Evolutionary conservation across 306 rosid species (phyloP).

Genomic region (Hylodesmum podocarpum): DNA sequence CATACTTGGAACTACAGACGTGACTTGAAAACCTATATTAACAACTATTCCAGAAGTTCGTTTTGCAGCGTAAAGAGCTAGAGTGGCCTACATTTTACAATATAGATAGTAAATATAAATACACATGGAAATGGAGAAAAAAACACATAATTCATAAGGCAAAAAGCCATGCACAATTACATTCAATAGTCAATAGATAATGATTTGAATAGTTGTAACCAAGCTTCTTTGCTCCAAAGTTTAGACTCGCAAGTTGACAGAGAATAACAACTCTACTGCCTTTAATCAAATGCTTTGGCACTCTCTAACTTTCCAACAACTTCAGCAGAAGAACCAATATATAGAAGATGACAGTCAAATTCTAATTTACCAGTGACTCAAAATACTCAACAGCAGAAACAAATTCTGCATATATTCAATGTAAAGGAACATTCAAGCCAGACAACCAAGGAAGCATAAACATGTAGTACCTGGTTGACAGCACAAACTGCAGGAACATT

Average conservation of each 20-base stretch:
- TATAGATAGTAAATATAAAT: constrained; percentile 23
- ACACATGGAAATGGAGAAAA: constrained; percentile 10
- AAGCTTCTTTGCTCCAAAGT: constrained; percentile 4
- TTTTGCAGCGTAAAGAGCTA: constrained; percentile 85
- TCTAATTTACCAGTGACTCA: not conserved
- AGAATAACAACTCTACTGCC: not conserved
- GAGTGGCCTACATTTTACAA: constrained; percentile 66
- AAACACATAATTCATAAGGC: not conserved
- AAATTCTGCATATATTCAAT: not conserved
- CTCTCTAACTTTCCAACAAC: constrained; percentile 5
- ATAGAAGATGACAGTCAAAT: not conserved
- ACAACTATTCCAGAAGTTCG: constrained; percentile 87
- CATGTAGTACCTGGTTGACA: constrained; percentile 73
- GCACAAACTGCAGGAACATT: constrained; percentile 91
- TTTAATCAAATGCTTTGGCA: not conserved
- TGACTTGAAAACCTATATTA: constrained; percentile 89
- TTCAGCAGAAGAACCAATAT: not conserved
- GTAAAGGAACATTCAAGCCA: not conserved
- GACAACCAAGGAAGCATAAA: not conserved
- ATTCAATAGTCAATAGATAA: not conserved
- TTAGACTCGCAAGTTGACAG: not conserved
- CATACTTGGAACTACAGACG: constrained; percentile 95
- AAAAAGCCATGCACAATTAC: not conserved
- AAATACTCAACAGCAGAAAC: not conserved
- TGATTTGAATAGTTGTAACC: not conserved